phyloP scores from a whole-genome alignment of 345 rosid genomes.

The Hirschfeldia incana region DNA sequence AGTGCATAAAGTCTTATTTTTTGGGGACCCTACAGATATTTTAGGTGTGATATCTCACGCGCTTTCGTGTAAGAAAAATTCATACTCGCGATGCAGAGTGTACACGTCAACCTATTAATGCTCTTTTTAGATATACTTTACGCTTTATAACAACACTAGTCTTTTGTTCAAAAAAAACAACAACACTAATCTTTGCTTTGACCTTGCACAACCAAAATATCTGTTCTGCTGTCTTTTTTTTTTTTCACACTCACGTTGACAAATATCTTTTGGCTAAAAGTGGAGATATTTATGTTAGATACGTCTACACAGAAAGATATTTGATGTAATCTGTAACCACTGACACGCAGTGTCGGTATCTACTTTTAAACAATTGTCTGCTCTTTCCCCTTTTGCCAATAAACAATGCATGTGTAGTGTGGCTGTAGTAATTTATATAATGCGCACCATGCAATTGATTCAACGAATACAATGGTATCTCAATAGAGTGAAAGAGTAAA shows the following conservation, averaged over 20 bases:
- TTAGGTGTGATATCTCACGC: not conserved
- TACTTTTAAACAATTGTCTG: not conserved
- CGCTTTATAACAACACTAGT: not conserved
- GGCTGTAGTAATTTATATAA: not conserved
- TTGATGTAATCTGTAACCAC: constrained; percentile 17
- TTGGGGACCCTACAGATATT: constrained; percentile 20
- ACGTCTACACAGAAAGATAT: constrained; percentile 17
- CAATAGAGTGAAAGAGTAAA: not conserved
- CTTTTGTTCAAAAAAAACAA: no score
- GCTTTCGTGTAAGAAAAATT: not conserved
- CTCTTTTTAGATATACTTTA: not conserved
- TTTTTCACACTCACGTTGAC: not conserved
- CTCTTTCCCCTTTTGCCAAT: constrained; percentile 1
- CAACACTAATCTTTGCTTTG: not conserved
- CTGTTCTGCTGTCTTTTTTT: not conserved
- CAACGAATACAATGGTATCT: not conserved
- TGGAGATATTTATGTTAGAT: constrained; percentile 27
- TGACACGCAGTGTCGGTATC: constrained; percentile 23
- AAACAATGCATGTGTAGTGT: not conserved
- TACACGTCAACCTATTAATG: not conserved
- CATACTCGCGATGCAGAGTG: not conserved
- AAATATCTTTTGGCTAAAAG: constrained; percentile 24
- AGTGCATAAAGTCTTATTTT: not conserved
- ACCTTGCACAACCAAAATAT: constrained; percentile 26
- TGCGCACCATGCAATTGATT: not conserved